phyloP scores from a whole-genome alignment of 768 basidiomycete genomes.

The Tephrocybe sp. region DNA sequence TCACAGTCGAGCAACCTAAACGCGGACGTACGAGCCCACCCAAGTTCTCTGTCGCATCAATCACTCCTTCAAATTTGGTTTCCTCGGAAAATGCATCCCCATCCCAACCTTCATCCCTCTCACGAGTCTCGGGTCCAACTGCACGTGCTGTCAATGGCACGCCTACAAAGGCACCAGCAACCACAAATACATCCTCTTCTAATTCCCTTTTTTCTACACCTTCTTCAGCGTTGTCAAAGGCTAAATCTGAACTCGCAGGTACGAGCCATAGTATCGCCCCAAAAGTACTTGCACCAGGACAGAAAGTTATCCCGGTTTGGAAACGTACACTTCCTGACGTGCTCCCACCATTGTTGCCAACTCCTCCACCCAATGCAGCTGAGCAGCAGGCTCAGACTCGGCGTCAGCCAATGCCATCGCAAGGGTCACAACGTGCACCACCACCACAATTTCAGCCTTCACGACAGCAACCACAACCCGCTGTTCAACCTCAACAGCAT shows the following conservation, averaged over 20 bases:
- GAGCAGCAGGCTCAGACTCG: slow-evolving; percentile 12
- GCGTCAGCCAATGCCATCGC: slow-evolving; percentile 12
- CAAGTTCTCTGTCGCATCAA: slow-evolving; percentile 16
- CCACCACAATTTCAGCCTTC: background rate
- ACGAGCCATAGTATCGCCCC: background rate
- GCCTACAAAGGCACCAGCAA: background rate
- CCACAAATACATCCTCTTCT: background rate
- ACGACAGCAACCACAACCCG: slow-evolving; percentile 6
- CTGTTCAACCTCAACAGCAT: background rate
- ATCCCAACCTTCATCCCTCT: slow-evolving; percentile 13
- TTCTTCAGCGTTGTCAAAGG: slow-evolving; percentile 9
- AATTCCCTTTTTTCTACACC: background rate
- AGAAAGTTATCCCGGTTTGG: slow-evolving; percentile 41
- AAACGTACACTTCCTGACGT: slow-evolving; percentile 31
- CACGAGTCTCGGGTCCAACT: slow-evolving; percentile 15
- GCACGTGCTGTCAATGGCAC: slow-evolving; percentile 4
- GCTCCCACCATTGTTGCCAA: slow-evolving; percentile 24
- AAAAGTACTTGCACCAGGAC: slow-evolving; percentile 12
- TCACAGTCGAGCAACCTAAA: slow-evolving; percentile 5
- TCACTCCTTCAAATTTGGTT: slow-evolving; percentile 16
- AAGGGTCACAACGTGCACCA: slow-evolving; percentile 5
- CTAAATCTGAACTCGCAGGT: slow-evolving; percentile 11
- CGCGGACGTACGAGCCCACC: slow-evolving; percentile 21
- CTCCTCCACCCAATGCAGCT: slow-evolving; percentile 17
- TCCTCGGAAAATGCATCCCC: slow-evolving; percentile 13